A percentile compares a stretch with the other conserved stretches of the same genome.
These are phyloP conservation scores for Picea glauca DNA, from an alignment of 75 land plant species.

Conservation along the genomic window DNA sequence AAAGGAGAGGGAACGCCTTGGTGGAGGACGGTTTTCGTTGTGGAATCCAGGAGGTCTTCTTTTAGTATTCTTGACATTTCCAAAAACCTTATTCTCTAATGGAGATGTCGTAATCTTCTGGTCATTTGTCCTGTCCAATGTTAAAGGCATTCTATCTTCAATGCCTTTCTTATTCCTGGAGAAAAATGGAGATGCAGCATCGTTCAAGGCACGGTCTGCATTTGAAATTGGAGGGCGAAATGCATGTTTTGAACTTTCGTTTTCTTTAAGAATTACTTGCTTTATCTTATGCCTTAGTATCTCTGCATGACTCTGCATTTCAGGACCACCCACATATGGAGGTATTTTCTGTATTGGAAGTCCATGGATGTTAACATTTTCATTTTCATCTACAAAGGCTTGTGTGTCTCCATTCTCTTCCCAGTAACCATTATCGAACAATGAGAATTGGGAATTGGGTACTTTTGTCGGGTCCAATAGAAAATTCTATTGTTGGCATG, in stretches of 20 bases:
- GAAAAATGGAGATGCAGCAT: slow-evolving; percentile 49
- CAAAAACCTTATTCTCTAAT: background rate
- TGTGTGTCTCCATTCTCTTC: slow-evolving; percentile 8
- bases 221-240: background rate
- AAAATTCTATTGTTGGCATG: background rate
- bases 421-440: background rate
- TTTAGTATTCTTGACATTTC: slow-evolving; percentile 1
- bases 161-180: slow-evolving; percentile 20
- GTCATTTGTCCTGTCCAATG: slow-evolving; percentile 2
- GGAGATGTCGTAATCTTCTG: background rate
- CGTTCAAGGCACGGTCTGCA: slow-evolving; percentile 24
- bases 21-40: background rate
- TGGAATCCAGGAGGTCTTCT: background rate
- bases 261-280: slow-evolving; percentile 8
- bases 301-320: slow-evolving; percentile 7
- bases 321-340: background rate
- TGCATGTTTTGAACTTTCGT: slow-evolving; percentile 6
- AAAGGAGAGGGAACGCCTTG: slow-evolving; percentile 17
- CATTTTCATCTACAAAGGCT: slow-evolving; percentile 16
- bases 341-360: background rate
- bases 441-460: background rate
- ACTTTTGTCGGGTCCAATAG: background rate
- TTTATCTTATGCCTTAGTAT: slow-evolving; percentile 15
- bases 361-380: background rate
- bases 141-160: slow-evolving; percentile 13